A percentile compares a stretch with the other conserved stretches of the same genome.
Evolutionary conservation across 2,329 filamentous ascomycete genomes (phyloP).

Genomic region (Penicillium nordicum): DNA sequence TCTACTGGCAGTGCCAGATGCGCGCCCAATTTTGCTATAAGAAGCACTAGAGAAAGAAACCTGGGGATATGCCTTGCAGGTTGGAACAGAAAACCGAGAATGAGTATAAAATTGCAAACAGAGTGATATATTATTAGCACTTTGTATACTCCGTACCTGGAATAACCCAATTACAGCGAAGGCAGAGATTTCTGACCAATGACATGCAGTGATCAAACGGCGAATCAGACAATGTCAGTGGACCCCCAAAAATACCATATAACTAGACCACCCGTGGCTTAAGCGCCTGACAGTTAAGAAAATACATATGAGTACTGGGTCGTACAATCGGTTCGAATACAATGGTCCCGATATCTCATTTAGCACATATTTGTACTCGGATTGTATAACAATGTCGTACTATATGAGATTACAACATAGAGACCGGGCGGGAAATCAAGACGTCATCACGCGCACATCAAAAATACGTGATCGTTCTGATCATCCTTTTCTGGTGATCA

Average conservation of each 20-base stretch:
- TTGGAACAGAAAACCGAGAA: not conserved
- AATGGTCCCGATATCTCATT: not conserved
- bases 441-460: conserved; percentile 5
- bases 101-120: not conserved
- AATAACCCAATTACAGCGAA: not conserved
- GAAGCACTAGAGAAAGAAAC: not conserved
- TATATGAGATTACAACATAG: not conserved
- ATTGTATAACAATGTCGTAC: not conserved
- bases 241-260: not conserved
- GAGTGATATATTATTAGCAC: not conserved
- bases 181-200: conserved; percentile 12
- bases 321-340: not conserved
- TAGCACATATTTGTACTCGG: no score
- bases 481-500: conserved; percentile 8
- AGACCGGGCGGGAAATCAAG: not conserved
- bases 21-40: not conserved
- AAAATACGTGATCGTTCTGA: conserved; percentile 3
- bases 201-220: not conserved
- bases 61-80: no score
- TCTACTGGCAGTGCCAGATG: not conserved
- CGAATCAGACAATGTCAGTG: not conserved
- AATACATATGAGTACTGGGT: not conserved
- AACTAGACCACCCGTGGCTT: not conserved
- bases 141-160: not conserved
- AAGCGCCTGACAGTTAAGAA: not conserved